Evolutionary conservation across 1,284 basidiomycete species (phyloP), one percentile per base, ranked within the genome.

Genomic region (Afroboletus lepidellus): DNA sequence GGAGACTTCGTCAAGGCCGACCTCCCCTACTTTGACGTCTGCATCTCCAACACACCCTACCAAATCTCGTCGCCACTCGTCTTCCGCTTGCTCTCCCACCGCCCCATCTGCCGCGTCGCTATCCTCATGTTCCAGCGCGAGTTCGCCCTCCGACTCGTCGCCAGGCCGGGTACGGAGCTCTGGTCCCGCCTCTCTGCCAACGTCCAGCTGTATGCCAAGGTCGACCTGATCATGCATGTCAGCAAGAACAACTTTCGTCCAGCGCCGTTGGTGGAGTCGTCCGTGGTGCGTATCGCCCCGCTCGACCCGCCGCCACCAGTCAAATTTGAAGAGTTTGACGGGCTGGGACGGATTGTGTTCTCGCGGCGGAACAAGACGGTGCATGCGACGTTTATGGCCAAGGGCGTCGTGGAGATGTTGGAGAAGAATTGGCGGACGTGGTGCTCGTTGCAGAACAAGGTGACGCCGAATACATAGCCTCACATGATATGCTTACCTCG

Each of bases 41-140:
- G 95, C 78, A 99, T 99, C 69, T 94, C 91, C 64, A 99, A 99
- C 70, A 99, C 96, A 1, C 96, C 96, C 0, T 99, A 99, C 74
- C 96, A 98, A 72, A 99, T 99, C 59, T 99, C 97, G 2, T 99
- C 97, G 1, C 94, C 95, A 2, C 85, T 99, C 50, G 90, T 98
- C 46, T 99, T 99, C 80, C 93, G 94, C 60, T 83, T 99, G 32
- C 87, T 99, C 50, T 98, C 96, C 3, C 94, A 98, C 65, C 90
- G 96, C 8, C 96, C 96, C 0, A 79, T 98, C 45, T 94, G 92
- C 69, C 91, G 96, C 30, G 86, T 90, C 57, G 93, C 94, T 25
- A 94, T 99, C 57, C 90, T 99, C 75, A 99, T 99, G 96, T 99
- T 99, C 76, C 96, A 99, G 74, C 89, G 94, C 51, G 96, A 99